These are phyloP conservation scores for Cicer judaicum DNA, from an alignment of 306 rosid species.

Conservation along the genomic window DNA sequence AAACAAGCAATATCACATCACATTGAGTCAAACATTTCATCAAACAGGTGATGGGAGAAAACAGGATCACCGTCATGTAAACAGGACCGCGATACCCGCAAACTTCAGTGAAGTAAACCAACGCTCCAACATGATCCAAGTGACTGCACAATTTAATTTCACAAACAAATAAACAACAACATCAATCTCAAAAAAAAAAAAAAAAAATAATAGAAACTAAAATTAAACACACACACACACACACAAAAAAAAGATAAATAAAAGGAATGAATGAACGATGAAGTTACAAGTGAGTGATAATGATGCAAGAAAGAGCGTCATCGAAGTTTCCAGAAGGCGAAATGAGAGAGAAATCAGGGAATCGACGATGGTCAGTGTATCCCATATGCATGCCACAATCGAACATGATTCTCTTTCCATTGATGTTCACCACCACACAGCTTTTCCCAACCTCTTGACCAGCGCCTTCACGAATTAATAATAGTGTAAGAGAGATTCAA, in stretches of 20 bases:
- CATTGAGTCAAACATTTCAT: constrained; percentile 45
- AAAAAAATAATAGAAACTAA: no score
- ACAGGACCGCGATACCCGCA: constrained; percentile 84
- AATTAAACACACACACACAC: no score
- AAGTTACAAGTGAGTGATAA: constrained; percentile 87
- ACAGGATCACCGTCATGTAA: constrained; percentile 81
- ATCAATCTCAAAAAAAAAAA: constrained; percentile 14
- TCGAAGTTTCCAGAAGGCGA: constrained; percentile 54
- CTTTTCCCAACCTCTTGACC: constrained; percentile 99
- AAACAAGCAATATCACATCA: neutral
- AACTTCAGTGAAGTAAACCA: constrained; percentile 88
- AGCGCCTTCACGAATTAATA: constrained; percentile 60
- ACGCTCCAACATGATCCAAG: constrained; percentile 88
- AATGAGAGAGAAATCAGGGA: constrained; percentile 78
- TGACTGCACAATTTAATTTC: constrained; percentile 58
- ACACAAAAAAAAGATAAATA: neutral
- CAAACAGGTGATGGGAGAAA: constrained; percentile 43
- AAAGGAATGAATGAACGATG: neutral
- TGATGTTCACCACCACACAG: constrained; percentile 80
- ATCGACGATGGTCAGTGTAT: constrained; percentile 67
- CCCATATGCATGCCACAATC: constrained; percentile 98
- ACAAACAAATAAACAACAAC: neutral
- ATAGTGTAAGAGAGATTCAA: neutral
- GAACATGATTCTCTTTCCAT: constrained; percentile 90
- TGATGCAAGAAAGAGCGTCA: constrained; percentile 65